phyloP scores from a whole-genome alignment of 352 stramenopile species.

The Elongisporangium undulatum region DNA sequence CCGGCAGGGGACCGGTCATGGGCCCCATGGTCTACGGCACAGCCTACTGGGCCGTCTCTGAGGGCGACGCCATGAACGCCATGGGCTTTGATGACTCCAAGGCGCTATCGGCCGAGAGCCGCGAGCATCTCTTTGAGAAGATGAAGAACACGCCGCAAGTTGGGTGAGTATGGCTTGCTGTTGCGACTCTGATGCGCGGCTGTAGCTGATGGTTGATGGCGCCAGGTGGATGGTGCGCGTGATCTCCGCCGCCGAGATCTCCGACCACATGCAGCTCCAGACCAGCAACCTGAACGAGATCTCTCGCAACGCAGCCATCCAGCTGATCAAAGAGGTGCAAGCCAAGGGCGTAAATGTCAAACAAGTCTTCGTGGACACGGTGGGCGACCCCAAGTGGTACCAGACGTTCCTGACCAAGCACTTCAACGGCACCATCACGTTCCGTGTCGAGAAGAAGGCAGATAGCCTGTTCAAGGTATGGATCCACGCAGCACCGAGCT shows the following conservation, averaged over 20 bases:
- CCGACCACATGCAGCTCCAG: slow-evolving; percentile 92
- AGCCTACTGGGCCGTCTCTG: slow-evolving; percentile 85
- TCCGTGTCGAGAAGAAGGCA: slow-evolving; percentile 95
- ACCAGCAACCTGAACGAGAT: slow-evolving; percentile 93
- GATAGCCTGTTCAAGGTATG: slow-evolving; percentile 94
- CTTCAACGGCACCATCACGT: slow-evolving; percentile 86
- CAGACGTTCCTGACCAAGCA: slow-evolving; percentile 90
- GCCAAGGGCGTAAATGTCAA: slow-evolving; percentile 81
- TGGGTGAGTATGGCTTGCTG: slow-evolving; percentile 31
- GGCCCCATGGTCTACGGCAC: slow-evolving; percentile 94
- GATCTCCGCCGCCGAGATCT: slow-evolving; percentile 92
- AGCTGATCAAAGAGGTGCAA: slow-evolving; percentile 90
- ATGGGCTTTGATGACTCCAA: slow-evolving; percentile 96
- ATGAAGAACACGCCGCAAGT: slow-evolving; percentile 68
- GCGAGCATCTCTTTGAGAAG: slow-evolving; percentile 86
- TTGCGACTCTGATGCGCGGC: not conserved
- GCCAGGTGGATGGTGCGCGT: slow-evolving; percentile 87
- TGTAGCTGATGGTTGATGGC: not conserved
- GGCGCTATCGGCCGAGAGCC: slow-evolving; percentile 80
- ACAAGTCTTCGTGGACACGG: slow-evolving; percentile 94
- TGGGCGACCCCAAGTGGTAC: slow-evolving; percentile 91
- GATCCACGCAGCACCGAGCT: no score
- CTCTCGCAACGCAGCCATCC: slow-evolving; percentile 90
- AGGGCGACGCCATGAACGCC: slow-evolving; percentile 73
- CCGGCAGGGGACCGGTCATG: slow-evolving; percentile 91